Evolutionary conservation across 2,329 filamentous ascomycete genomes (phyloP), one percentile per base, ranked within the genome.

Genomic region (Sordariomycetes sp.): DNA sequence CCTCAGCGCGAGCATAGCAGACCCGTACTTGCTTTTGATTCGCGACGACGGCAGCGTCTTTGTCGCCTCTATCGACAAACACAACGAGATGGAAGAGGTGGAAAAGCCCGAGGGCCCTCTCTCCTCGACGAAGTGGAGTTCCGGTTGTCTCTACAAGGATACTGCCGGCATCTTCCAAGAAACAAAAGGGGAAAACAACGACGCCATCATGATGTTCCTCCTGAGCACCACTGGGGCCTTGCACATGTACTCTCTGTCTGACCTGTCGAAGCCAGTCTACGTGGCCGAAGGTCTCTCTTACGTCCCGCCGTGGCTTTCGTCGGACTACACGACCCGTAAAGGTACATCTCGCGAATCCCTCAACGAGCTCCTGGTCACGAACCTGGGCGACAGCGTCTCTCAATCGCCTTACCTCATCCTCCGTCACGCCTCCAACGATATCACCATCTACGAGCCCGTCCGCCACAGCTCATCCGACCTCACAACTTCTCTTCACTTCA

Each of bases 361-460:
- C 7, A 75, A 77, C 1, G 90, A 98, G 54, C 72, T 94, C 5
- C 51, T 94, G 7, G 74, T 95, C 6, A 81, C 87, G 21, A 82
- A 96, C 43, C 70, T 98, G 10, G 92, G 92, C 18, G 86, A 94
- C 48, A 60, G 68, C 5, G 76, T 75, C 8, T 68, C 70, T 16
- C 78, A 73, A 40, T 75, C 72, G 3, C 86, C 90, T 6, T 86
- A 94, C 53, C 65, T 98, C 15, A 79, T 96, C 45, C 84, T 90
- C 63, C 61, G 80, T 57, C n/a, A 19, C 17, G 11, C 21, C n/a
- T 21, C 9, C 23, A 82, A 94, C 42, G 88, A 96, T 50, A 63
- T 96, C 21, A 82, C 82, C 9, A 72, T 96, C 30, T 98, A 96
- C 53, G 79, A 92, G 51, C 87, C 90, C 2, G 82, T 86, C 45